A percentile compares a stretch with the other conserved stretches of the same genome.
Evolutionary conservation across 116 monocot genomes (phyloP).

Genomic region (Phalaenopsis hybrid): DNA sequence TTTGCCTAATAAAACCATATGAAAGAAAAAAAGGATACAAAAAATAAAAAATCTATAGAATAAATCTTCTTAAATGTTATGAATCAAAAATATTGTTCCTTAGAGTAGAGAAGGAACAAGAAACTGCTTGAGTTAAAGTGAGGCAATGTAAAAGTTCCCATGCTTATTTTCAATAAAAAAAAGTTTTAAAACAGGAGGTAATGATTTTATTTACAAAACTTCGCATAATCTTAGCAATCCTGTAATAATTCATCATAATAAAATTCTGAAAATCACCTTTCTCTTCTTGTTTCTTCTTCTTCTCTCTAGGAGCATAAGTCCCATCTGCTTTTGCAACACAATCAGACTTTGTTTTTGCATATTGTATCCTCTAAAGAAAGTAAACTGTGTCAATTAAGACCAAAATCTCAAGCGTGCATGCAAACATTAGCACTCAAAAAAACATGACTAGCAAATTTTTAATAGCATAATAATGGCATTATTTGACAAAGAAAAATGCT

Average conservation of each 20-base stretch:
- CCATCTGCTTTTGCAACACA: conserved; percentile 92
- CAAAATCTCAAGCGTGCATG: not conserved
- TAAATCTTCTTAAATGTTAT: too few relatives aligned
- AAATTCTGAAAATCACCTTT: conserved; percentile 43
- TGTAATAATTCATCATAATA: not conserved
- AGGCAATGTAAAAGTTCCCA: not conserved
- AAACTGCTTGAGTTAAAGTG: too few relatives aligned
- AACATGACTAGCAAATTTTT: not conserved
- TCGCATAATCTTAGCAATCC: not conserved
- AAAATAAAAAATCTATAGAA: too few relatives aligned
- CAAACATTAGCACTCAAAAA: not conserved
- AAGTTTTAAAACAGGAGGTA: not conserved
- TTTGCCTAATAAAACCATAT: too few relatives aligned
- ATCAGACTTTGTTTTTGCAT: conserved; percentile 92
- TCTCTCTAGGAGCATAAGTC: conserved; percentile 69
- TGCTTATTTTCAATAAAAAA: not conserved
- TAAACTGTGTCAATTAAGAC: not conserved
- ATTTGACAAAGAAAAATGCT: not conserved
- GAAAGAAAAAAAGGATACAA: too few relatives aligned
- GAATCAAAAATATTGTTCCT: too few relatives aligned
- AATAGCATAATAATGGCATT: not conserved
- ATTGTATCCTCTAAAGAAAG: conserved; percentile 72
- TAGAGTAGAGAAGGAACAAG: too few relatives aligned
- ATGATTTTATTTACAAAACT: not conserved
- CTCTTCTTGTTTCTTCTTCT: conserved; percentile 93